phyloP scores from a whole-genome alignment of 768 basidiomycete genomes.

The Mycena latifolia region DNA sequence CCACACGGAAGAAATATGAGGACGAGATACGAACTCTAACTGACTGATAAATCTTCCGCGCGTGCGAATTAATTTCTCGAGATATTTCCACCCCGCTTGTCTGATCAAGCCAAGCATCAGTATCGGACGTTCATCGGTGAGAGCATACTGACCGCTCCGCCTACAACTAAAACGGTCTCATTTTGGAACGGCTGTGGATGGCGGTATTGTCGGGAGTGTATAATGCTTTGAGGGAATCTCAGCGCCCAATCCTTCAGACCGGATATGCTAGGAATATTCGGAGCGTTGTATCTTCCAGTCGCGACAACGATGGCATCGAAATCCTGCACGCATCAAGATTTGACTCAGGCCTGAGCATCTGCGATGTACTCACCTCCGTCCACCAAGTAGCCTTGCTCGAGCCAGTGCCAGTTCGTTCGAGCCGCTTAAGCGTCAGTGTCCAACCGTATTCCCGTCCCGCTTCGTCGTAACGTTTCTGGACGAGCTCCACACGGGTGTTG shows the following conservation, averaged over 20 bases:
- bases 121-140: no score
- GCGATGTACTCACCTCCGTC: conserved; percentile 42
- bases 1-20: background rate
- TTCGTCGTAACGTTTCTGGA: conserved; percentile 53
- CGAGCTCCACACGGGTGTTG: conserved; percentile 62
- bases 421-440: conserved; percentile 49
- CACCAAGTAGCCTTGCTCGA: conserved; percentile 32
- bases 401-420: conserved; percentile 27
- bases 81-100: conserved; percentile 43
- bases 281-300: conserved; percentile 37
- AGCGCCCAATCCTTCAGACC: conserved; percentile 42
- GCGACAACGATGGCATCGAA: conserved; percentile 39
- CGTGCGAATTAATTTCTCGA: conserved; percentile 38
- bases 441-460: conserved; percentile 48
- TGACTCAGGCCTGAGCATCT: conserved; percentile 17
- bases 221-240: conserved; percentile 41
- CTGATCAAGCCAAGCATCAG: background rate
- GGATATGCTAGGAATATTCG: conserved; percentile 34
- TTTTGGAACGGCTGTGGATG: conserved; percentile 44
- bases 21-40: conserved; percentile 17
- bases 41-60: conserved; percentile 39
- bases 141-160: conserved; percentile 40
- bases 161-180: conserved; percentile 49
- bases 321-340: conserved; percentile 8
- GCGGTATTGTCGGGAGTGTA: conserved; percentile 50